These are phyloP conservation scores for Silene vulgaris DNA, from an alignment of 179 eudicot species.

Conservation along the genomic window DNA sequence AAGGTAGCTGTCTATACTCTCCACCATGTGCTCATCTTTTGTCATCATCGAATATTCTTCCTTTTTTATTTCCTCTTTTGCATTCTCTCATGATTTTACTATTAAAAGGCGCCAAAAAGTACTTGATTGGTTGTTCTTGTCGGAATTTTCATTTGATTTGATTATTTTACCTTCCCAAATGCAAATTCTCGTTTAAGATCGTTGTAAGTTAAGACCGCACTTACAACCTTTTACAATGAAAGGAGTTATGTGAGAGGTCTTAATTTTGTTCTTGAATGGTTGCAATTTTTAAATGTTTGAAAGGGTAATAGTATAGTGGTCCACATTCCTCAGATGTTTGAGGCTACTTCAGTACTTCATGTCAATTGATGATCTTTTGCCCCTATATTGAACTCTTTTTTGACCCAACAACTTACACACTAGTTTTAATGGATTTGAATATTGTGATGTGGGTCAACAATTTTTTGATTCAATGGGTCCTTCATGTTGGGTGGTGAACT, in stretches of 20 bases:
- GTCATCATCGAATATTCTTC: background rate
- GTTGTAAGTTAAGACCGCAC: no score
- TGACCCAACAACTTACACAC: constrained; percentile 14
- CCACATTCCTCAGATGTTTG: constrained; percentile 3
- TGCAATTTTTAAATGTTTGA: constrained; percentile 3
- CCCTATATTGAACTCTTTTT: constrained; percentile 18
- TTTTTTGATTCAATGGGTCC: constrained; percentile 1
- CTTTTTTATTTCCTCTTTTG: constrained; percentile 5
- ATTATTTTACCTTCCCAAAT: background rate
- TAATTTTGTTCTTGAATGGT: background rate
- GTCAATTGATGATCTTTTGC: constrained; percentile 17
- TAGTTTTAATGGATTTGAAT: constrained; percentile 16
- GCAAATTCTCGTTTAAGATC: no score
- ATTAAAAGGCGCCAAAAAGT: constrained; percentile 1
- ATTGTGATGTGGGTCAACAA: constrained; percentile 6
- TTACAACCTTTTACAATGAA: no score
- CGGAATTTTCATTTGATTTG: constrained; percentile 1
- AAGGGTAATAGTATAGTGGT: constrained; percentile 11
- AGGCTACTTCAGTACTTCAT: background rate
- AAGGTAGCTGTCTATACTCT: background rate
- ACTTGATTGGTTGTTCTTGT: constrained; percentile 22
- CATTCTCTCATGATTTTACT: background rate
- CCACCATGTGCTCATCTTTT: constrained; percentile 2
- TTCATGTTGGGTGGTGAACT: constrained; percentile 6
- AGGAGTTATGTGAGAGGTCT: no score